Base-by-base conservation (phyloP, 2,329 filamentous ascomycete species). In the Neocatenulostroma microsporum region DNA sequence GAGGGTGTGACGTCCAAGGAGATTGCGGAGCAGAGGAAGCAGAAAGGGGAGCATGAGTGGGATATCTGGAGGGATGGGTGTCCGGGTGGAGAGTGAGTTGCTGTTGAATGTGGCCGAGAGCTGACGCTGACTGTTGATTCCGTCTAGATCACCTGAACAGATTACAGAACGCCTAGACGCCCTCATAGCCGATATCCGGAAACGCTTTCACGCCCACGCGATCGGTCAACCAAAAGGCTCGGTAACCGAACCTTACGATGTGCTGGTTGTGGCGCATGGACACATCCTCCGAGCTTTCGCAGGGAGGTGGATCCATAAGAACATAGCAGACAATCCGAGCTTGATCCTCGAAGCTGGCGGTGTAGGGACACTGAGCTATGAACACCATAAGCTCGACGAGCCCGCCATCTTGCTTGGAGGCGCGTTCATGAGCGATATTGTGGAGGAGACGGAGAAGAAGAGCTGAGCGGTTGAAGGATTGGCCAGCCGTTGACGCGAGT, bases 51-150 rank as follows among this genome's bases (percentile, higher is more conserved):
- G 47, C 73, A 74, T 34, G 68, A 63, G 41, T 94, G 86, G 85
- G 82, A 91, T 65, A 93, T 94, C 44, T 94, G 86, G 86, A 70
- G 69, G 14, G 84, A 94, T 58, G 86, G 86, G 1, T 94, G 87
- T 63, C 82, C 82, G 0, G 83, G 81, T 2, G 87, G 87, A 30
- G 66, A 72, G 51, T 68, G 74, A 36, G 52, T 50, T 12, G 28
- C n/a, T 25, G n/a, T 30, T 14, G 10, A 14, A 10, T 6, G 14
- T 18, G 25, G 21, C 6, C 6, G 5, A 7, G 15, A 8, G 14
- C 7, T 17, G 15, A 29, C 19, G 31, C 18, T 25, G 15, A n/a
- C n/a, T n/a, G n/a, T n/a, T n/a, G n/a, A n/a, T n/a, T n/a, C n/a
- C n/a, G n/a, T 18, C 12, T 37, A 82, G 78, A 66, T 78, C 71